Evolutionary conservation across 192 early-diverging fungal species (phyloP).

Genomic region (Chytriomyces confervae): DNA sequence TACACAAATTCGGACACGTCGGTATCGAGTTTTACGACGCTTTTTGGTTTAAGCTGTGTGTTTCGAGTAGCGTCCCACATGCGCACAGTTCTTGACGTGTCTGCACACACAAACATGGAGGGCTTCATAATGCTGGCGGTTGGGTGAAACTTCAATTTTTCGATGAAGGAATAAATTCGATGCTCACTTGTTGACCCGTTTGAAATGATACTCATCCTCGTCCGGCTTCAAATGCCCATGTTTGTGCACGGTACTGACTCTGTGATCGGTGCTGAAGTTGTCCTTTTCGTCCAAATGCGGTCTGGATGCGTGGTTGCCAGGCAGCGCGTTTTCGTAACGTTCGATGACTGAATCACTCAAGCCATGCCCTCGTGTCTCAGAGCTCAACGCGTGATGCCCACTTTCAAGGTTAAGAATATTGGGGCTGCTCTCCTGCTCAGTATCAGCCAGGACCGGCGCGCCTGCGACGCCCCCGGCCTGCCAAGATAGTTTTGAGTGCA

Average conservation of each 20-base stretch:
- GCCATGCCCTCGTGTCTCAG: no score
- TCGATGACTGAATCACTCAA: no score
- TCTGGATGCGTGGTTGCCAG: no score
- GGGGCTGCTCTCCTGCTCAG: background rate
- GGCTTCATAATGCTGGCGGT: background rate
- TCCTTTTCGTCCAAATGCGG: no score
- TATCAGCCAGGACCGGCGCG: background rate
- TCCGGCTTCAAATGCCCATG: constrained; percentile 16
- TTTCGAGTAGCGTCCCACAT: constrained; percentile 46
- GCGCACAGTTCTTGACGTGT: constrained; percentile 32
- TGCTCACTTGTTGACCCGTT: background rate
- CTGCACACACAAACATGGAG: constrained; percentile 45
- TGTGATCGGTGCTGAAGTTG: no score
- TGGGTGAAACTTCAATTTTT: background rate
- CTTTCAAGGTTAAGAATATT: no score
- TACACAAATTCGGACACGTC: constrained; percentile 45
- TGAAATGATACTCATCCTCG: constrained; percentile 18
- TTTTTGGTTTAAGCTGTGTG: constrained; percentile 13
- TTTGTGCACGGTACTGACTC: no score
- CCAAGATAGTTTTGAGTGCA: constrained; percentile 38
- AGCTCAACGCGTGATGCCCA: no score
- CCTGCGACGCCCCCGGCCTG: constrained; percentile 28
- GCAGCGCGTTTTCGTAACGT: no score
- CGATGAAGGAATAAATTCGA: constrained; percentile 10
- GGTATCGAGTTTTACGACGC: constrained; percentile 28